These are phyloP conservation scores for Plectranthus barbatus DNA, from an alignment of 257 asterid genomes.

Conservation along the genomic window DNA sequence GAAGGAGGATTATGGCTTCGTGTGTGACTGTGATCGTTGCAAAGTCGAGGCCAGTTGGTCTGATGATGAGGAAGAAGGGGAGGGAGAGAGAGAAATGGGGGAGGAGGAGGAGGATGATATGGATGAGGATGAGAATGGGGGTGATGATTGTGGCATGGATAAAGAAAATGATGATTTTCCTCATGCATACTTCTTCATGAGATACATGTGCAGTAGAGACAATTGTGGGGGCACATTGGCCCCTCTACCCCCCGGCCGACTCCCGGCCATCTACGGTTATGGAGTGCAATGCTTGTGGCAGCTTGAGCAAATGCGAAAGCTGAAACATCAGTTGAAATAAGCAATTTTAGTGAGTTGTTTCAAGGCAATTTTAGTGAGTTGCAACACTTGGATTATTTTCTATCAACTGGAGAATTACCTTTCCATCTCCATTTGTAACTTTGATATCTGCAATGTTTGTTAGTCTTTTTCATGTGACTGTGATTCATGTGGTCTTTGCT, in stretches of 20 bases:
- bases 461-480: background rate
- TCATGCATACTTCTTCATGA: slow-evolving; percentile 72
- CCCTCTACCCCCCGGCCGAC: slow-evolving; percentile 56
- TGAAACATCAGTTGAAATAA: slow-evolving; percentile 23
- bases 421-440: background rate
- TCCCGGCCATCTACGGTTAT: slow-evolving; percentile 32
- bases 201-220: slow-evolving; percentile 68
- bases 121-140: slow-evolving; percentile 46
- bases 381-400: background rate
- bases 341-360: slow-evolving; percentile 13
- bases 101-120: slow-evolving; percentile 42
- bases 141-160: slow-evolving; percentile 18
- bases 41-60: slow-evolving; percentile 92
- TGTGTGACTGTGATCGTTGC: slow-evolving; percentile 84
- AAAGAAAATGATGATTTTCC: slow-evolving; percentile 54
- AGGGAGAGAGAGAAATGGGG: slow-evolving; percentile 39
- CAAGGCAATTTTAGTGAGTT: background rate
- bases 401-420: background rate
- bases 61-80: slow-evolving; percentile 56
- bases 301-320: slow-evolving; percentile 43
- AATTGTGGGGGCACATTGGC: slow-evolving; percentile 92
- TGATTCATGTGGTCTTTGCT: background rate
- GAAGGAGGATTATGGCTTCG: slow-evolving; percentile 80
- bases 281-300: slow-evolving; percentile 92
- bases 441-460: background rate